Conservation (phyloP, 805 yeast species). For the Wickerhamomyces ciferrii region DNA sequence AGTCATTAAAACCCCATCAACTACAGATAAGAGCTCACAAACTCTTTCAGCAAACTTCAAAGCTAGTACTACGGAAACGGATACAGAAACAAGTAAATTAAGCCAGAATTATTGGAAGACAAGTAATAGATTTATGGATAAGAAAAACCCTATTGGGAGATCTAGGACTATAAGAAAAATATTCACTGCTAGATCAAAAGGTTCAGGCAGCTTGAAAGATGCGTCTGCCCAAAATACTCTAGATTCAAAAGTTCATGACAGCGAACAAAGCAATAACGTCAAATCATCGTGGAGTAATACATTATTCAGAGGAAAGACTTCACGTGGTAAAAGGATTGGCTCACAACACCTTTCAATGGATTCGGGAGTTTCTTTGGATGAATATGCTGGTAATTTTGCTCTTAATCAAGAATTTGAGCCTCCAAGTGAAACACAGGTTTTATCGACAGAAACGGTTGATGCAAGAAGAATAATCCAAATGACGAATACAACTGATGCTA, state of each 20-base stretch:
- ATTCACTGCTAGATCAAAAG: conserved; percentile 8
- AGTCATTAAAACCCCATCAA: not conserved
- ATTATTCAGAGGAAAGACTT: not conserved
- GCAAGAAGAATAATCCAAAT: conserved; percentile 11
- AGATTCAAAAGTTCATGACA: not conserved
- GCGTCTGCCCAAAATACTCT: not conserved
- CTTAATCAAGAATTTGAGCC: conserved; percentile 5
- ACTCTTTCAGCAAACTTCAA: not conserved
- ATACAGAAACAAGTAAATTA: not conserved
- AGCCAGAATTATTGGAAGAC: conserved; percentile 3
- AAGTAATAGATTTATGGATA: conserved; percentile 10
- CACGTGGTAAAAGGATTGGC: not conserved
- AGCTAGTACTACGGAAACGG: not conserved
- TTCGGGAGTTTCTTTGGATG: conserved; percentile 20
- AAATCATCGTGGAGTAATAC: conserved; percentile 9
- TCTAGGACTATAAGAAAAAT: conserved; percentile 13
- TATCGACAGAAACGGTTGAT: conserved; percentile 7
- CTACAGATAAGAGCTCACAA: not conserved
- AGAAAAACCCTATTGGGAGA: conserved; percentile 1
- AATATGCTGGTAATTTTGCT: conserved; percentile 13
- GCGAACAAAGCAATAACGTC: not conserved
- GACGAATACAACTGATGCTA: conserved; percentile 2
- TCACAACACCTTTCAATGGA: conserved; percentile 10
- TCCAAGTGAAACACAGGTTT: conserved; percentile 3
- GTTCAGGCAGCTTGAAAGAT: not conserved